Evolutionary conservation across 2,329 filamentous ascomycete genomes (phyloP), one percentile per base, ranked within the genome.

Genomic region (Fusarium sp.): DNA sequence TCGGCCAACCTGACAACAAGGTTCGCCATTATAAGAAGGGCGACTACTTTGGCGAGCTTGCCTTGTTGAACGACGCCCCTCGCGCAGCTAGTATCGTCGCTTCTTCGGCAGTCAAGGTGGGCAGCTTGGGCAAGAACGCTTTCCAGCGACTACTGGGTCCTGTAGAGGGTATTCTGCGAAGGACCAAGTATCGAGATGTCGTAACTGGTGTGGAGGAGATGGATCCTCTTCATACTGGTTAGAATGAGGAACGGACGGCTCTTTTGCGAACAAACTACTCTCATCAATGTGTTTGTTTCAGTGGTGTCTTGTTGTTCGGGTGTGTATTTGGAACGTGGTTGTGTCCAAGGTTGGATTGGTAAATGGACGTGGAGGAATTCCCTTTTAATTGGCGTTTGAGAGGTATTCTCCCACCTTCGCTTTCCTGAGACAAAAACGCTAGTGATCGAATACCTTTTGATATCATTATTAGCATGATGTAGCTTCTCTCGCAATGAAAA

Each of bases 41-140:
- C 30, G 96, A 97, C 76, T 99, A 96, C 83, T 99, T 99, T 81
- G 96, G 96, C 65, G 96, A 99, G 81, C 84, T 99, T 64, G 96
- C 96, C 8, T 81, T 99, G 75, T 85, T 98, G 71, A 96, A 98
- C 72, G 95, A 99, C 76, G 92, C 93, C 55, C 96, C 96, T 10
- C 90, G 96, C 76, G 95, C 95, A 37, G 96, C 96, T 50, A 97
- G 92, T 71, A 89, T 99, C 52, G 83, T 96, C 46, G 92, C 92
- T 73, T 86, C 88, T 78, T 92, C 91, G 8, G 92, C 97, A 67
- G 92, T 97, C 77, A 98, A 97, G 82, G 93, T 98, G 50, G 96
- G 95, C 6, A 93, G 90, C 48, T 83, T 99, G 47, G 94, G 94
- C 71, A 97, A 97, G 81, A 93, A 93, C 73, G 96, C 95, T 7